Evolutionary conservation across 2,329 filamentous ascomycete species (phyloP), one percentile per base, ranked within the genome.

Genomic region (Sarocladiaceae sp.): DNA sequence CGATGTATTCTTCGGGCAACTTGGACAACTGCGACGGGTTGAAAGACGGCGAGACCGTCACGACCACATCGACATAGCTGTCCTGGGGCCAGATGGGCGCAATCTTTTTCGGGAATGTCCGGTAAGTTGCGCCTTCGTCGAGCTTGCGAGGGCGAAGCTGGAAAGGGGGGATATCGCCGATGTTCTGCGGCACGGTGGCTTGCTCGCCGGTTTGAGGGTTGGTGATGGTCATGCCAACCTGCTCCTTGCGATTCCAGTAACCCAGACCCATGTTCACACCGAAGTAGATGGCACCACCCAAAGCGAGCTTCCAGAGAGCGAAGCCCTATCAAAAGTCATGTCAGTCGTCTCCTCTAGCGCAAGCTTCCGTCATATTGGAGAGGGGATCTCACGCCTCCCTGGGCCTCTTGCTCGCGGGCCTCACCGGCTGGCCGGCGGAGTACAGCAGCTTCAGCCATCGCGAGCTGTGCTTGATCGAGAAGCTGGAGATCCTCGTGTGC

Each of bases 71-170:
- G 53, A 98, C 65, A 48, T 78, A 70, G 55, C 80, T 86, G 59
- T 93, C 80, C 39, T 76, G 69, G 2, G 87, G 81, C 93, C 93
- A 98, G 57, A 97, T 88, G 18, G 93, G 90, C 29, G 85, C 85
- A 49, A 96, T 73, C 46, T 74, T 76, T 52, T 82, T 74, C 2
- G 89, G 88, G 15, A 88, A 66, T 1, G 66, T 62, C 54, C 74
- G 85, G 60, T 82, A 83, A 42, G 72, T 65, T 18, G 81, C 82
- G 52, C 77, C 79, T 48, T 79, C 72, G 65, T 81, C 62, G 57
- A 82, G 67, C 47, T 64, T 60, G 48, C 70, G 63, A n/a, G 85
- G 82, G 43, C 85, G 78, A 48, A 82, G 69, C 44, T 73, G 69
- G 59, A 81, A 89, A 15, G 80, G 65, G 21, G 83, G 82, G 45